Evolutionary conservation across 176 grass and related monocot genomes (phyloP).

Genomic region (Juncus effusus): DNA sequence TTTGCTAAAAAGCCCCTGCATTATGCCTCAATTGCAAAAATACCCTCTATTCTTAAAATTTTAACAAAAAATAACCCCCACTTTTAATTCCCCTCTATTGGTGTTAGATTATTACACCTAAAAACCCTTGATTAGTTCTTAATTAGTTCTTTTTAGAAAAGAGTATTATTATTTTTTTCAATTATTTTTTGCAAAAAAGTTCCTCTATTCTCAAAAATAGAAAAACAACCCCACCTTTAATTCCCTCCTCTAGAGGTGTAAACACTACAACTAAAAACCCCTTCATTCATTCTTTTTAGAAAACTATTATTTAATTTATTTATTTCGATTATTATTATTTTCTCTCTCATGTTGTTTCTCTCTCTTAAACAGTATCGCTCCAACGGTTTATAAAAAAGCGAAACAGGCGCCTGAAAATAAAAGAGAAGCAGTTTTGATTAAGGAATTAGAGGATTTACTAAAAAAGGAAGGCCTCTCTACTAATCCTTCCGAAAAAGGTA

Average conservation of each 20-base stretch:
- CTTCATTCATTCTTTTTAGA: constrained; percentile 22
- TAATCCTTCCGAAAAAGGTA: constrained; percentile 97
- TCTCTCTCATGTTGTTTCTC: background rate
- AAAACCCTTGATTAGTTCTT: too few species aligned
- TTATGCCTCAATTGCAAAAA: too few species aligned
- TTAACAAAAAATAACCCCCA: too few species aligned
- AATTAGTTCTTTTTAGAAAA: too few species aligned
- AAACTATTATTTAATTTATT: background rate
- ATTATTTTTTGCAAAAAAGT: too few species aligned
- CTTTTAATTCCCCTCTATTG: too few species aligned
- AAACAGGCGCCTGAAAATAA: constrained; percentile 88
- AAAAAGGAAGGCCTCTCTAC: constrained; percentile 86
- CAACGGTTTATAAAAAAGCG: constrained; percentile 72
- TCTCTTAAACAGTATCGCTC: constrained; percentile 55
- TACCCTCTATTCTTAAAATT: too few species aligned
- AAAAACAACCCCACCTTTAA: too few species aligned
- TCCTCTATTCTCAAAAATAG: too few species aligned
- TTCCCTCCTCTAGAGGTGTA: background rate
- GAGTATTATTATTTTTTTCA: too few species aligned
- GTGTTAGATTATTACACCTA: too few species aligned
- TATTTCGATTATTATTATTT: background rate
- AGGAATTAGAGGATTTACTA: constrained; percentile 83
- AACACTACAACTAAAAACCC: constrained; percentile 24
- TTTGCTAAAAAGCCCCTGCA: too few species aligned
- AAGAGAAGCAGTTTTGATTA: constrained; percentile 64